Evolutionary conservation across 2,329 filamentous ascomycete genomes (phyloP).

Genomic region (Colletotrichum melonis): DNA sequence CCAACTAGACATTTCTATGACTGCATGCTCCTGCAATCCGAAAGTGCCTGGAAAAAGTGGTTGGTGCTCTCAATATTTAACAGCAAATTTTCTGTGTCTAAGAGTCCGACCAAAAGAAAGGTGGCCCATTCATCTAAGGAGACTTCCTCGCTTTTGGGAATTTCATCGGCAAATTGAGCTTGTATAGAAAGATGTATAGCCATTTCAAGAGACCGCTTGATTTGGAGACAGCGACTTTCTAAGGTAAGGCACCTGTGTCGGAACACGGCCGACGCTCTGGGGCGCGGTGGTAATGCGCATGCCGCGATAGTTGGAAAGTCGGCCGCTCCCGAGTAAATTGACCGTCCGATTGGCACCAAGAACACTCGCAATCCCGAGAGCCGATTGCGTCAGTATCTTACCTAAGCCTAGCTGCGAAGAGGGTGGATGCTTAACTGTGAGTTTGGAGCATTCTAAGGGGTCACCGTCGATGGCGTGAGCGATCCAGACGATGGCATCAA

Average conservation of each 20-base stretch:
- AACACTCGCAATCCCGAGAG: constrained; percentile 13
- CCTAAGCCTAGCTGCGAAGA: not conserved
- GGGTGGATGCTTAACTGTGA: not conserved
- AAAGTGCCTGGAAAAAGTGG: not conserved
- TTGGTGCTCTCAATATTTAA: too few species aligned
- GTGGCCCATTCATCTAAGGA: too few species aligned
- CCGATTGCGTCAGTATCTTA: constrained; percentile 28
- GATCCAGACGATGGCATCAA: constrained; percentile 34
- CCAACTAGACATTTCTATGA: not conserved
- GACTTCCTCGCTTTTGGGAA: not conserved
- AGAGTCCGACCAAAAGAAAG: too few species aligned
- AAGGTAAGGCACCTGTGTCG: not conserved
- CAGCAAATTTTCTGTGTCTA: too few species aligned
- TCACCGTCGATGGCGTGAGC: constrained; percentile 27
- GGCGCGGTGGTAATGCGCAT: too few species aligned
- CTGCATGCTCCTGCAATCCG: not conserved
- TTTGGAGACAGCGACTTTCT: not conserved
- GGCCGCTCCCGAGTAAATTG: not conserved
- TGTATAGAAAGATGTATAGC: not conserved
- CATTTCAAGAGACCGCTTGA: not conserved
- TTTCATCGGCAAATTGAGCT: not conserved
- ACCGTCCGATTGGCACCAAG: not conserved
- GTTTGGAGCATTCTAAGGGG: constrained; percentile 1
- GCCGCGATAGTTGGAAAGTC: not conserved
- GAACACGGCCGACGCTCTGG: constrained; percentile 3